phyloP scores from a whole-genome alignment of 2,329 filamentous ascomycete genomes.

The Chrysosporium keratinophilum region DNA sequence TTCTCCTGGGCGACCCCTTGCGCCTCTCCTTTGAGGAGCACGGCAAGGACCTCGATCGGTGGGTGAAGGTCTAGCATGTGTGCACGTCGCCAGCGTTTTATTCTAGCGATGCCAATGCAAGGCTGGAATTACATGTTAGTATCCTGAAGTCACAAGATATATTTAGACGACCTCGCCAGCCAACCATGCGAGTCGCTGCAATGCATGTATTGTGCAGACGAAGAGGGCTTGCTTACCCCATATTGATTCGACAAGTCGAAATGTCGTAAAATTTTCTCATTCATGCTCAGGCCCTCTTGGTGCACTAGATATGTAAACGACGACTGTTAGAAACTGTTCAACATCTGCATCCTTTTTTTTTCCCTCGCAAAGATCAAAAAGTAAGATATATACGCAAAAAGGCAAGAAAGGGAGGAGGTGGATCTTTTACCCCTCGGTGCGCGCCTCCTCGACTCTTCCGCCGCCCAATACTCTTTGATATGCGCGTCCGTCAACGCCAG shows the following conservation, averaged over 20 bases:
- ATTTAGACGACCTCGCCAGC: neutral
- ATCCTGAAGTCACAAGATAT: neutral
- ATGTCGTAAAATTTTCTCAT: slow-evolving; percentile 80
- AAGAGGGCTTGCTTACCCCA: slow-evolving; percentile 64
- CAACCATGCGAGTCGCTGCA: neutral
- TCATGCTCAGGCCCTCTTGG: slow-evolving; percentile 57
- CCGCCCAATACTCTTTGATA: slow-evolving; percentile 67
- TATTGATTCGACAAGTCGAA: slow-evolving; percentile 89
- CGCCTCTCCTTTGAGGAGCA: slow-evolving; percentile 62
- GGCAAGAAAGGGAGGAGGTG: slow-evolving; percentile 5
- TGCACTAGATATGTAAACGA: slow-evolving; percentile 47
- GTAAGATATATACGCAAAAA: neutral
- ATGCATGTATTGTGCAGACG: neutral
- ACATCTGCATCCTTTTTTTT: no score
- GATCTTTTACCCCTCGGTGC: slow-evolving; percentile 45
- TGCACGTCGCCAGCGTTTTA: slow-evolving; percentile 81
- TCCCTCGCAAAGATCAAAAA: neutral
- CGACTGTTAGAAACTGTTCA: neutral
- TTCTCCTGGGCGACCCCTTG: slow-evolving; percentile 42
- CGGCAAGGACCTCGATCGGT: slow-evolving; percentile 79
- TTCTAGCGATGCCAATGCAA: slow-evolving; percentile 70
- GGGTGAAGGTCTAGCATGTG: slow-evolving; percentile 72
- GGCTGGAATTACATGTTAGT: slow-evolving; percentile 46
- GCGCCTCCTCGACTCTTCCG: slow-evolving; percentile 57
- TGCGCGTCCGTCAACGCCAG: slow-evolving; percentile 55